Evolutionary conservation across 2,329 filamentous ascomycete species (phyloP).

Genomic region (Bimuria novae-zelandiae): DNA sequence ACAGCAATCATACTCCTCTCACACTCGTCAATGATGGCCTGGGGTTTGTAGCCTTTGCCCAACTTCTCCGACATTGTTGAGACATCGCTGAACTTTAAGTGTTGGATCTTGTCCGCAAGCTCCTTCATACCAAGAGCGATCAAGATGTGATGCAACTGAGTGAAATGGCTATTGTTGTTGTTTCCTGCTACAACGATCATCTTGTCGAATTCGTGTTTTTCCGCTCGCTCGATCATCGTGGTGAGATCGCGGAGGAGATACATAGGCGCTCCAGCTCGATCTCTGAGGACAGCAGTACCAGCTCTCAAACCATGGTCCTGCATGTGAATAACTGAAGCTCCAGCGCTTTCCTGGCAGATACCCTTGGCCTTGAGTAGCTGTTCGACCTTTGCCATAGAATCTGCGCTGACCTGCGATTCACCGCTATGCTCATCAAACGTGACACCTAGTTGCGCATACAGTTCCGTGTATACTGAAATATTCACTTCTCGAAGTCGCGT

Average conservation of each 20-base stretch:
- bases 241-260: constrained; percentile 81
- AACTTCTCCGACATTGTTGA: constrained; percentile 46
- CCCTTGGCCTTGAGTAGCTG: constrained; percentile 66
- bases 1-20: constrained; percentile 23
- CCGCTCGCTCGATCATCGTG: constrained; percentile 69
- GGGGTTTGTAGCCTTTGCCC: constrained; percentile 68
- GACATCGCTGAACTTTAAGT: constrained; percentile 77
- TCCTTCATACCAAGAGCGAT: constrained; percentile 72
- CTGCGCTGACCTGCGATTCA: constrained; percentile 72
- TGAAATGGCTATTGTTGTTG: constrained; percentile 73
- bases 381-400: constrained; percentile 68
- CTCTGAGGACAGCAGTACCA: constrained; percentile 71
- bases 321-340: constrained; percentile 74
- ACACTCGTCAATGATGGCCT: constrained; percentile 66
- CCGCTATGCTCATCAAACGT: constrained; percentile 73
- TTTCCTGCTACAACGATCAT: constrained; percentile 81
- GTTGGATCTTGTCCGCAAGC: constrained; percentile 69
- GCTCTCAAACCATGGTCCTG: constrained; percentile 71
- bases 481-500: constrained; percentile 68
- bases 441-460: constrained; percentile 73
- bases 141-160: constrained; percentile 77
- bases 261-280: constrained; percentile 74
- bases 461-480: constrained; percentile 68
- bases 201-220: constrained; percentile 69
- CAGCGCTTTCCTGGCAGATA: constrained; percentile 71